Evolutionary conservation across 2,329 filamentous ascomycete genomes (phyloP).

Genomic region (Dactylonectria estremocensis): DNA sequence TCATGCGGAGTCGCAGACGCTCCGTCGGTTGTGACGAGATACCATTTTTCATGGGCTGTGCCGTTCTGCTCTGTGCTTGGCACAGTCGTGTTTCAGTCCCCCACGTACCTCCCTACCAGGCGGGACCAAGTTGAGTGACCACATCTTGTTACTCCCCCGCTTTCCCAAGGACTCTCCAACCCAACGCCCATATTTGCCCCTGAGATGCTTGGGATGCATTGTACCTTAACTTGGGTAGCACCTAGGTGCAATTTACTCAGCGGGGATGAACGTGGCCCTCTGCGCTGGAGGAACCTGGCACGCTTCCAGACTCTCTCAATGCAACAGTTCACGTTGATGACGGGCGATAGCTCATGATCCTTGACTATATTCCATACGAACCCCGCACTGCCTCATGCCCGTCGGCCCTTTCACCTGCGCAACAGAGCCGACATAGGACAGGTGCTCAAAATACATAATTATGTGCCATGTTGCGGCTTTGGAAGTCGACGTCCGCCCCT

Average conservation of each 20-base stretch:
- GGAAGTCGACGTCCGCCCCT: slow-evolving; percentile 23
- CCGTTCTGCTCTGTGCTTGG: slow-evolving; percentile 22
- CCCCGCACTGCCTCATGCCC: slow-evolving; percentile 26
- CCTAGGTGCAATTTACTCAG: not conserved
- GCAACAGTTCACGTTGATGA: not conserved
- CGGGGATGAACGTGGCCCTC: not conserved
- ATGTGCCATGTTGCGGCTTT: slow-evolving; percentile 21
- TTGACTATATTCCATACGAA: not conserved
- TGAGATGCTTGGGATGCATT: not conserved
- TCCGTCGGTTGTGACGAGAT: slow-evolving; percentile 24
- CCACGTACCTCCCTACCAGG: slow-evolving; percentile 20
- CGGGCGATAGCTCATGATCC: not conserved
- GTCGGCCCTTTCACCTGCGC: not conserved
- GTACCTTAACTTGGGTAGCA: no score
- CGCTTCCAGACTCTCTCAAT: slow-evolving; percentile 3
- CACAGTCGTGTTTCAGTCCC: slow-evolving; percentile 29
- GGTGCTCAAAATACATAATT: not conserved
- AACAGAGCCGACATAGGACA: slow-evolving; percentile 5
- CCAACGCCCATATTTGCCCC: slow-evolving; percentile 2
- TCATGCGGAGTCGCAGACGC: slow-evolving; percentile 25
- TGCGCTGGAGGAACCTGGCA: not conserved
- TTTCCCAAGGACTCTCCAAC: slow-evolving; percentile 2
- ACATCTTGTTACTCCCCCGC: slow-evolving; percentile 13
- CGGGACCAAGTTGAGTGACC: slow-evolving; percentile 9
- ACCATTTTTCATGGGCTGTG: slow-evolving; percentile 14